Evolutionary conservation across 306 rosid genomes (phyloP), one percentile per base, ranked within the genome.

Genomic region (Glycyrrhiza uralensis): DNA sequence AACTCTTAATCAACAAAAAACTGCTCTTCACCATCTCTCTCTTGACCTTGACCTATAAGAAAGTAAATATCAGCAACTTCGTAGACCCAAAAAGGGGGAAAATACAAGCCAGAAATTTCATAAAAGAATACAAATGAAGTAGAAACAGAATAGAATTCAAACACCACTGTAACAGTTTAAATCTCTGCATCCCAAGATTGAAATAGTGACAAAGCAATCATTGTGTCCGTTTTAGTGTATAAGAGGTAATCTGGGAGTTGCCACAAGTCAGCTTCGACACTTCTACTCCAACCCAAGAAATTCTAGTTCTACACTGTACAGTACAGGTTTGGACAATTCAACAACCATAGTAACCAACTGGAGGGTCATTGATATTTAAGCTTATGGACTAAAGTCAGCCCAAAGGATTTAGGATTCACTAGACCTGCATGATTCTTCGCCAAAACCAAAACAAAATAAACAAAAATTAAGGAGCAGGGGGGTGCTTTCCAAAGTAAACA

Each of bases 11-110:
- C 42, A 36, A 36, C 20, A 44, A 30, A 70, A 50, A 67, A n/a
- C 59, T 20, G 74, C 44, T 33, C 32, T 58, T 76, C 75, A 76
- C 80, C 75, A 76, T 46, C 69, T 52, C 45, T 76, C 80, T 55
- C 68, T 55, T 32, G 74, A 66, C 49, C 69, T 66, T 56, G 80
- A 67, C 75, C 75, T 55, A 35, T 46, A 66, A 66, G n/a, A 42
- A 52, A 76, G 18, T 8, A 55, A 24, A 14, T 32, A 67, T 45
- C 42, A 67, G 54, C 62, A 18, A 28, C 13, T 14, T 46, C 12
- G 20, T 28, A 6, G 9, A 8, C 32, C 41, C 41, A 66, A 42
- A 55, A 19, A 23, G 45, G 18, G 14, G 5, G 12, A 18, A 39
- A 7, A 41, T 4, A 18, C 14, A 51, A 18, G 12, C 20, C 13